Evolutionary conservation across 176 grass and related monocot genomes (phyloP).

Genomic region (Oryza australiensis): DNA sequence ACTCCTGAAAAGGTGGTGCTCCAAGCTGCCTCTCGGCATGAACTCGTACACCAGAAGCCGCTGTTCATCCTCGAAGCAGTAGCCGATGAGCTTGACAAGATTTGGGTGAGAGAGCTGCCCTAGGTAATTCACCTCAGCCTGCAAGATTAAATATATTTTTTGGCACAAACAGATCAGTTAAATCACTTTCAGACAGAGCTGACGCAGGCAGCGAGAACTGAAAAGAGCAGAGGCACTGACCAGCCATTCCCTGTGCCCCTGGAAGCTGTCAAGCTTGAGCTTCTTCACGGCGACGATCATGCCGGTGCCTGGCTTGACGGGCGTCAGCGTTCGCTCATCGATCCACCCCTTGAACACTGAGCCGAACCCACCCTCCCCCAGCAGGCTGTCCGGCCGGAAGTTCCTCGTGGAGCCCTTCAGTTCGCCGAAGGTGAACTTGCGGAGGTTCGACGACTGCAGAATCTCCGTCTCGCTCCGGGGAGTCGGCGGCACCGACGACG

Average conservation of each 20-base stretch:
- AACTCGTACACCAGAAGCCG: slow-evolving; percentile 93
- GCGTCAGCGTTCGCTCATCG: slow-evolving; percentile 67
- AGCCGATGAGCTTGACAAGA: slow-evolving; percentile 88
- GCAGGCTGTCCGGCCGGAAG: slow-evolving; percentile 79
- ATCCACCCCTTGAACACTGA: slow-evolving; percentile 98
- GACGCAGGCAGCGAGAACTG: slow-evolving; percentile 2
- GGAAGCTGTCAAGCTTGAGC: slow-evolving; percentile 84
- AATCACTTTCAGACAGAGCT: background rate
- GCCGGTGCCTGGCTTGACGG: slow-evolving; percentile 73
- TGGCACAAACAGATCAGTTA: slow-evolving; percentile 22
- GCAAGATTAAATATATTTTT: slow-evolving; percentile 26
- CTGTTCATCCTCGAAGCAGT: slow-evolving; percentile 92
- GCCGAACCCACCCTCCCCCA: slow-evolving; percentile 88
- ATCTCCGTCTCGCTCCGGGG: slow-evolving; percentile 78
- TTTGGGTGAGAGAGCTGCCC: slow-evolving; percentile 86
- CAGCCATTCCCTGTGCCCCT: slow-evolving; percentile 97
- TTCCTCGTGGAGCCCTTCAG: slow-evolving; percentile 77
- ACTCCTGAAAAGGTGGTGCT: slow-evolving; percentile 99
- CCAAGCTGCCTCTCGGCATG: slow-evolving; percentile 96
- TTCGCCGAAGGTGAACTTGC: slow-evolving; percentile 75
- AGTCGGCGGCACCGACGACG: slow-evolving; percentile 60
- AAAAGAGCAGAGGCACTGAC: slow-evolving; percentile 34
- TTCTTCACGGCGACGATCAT: slow-evolving; percentile 92
- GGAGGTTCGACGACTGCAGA: slow-evolving; percentile 73
- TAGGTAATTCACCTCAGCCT: slow-evolving; percentile 95